These are phyloP conservation scores for Colletotrichum lentis DNA, from an alignment of 2,329 filamentous ascomycete genomes.

Conservation along the genomic window DNA sequence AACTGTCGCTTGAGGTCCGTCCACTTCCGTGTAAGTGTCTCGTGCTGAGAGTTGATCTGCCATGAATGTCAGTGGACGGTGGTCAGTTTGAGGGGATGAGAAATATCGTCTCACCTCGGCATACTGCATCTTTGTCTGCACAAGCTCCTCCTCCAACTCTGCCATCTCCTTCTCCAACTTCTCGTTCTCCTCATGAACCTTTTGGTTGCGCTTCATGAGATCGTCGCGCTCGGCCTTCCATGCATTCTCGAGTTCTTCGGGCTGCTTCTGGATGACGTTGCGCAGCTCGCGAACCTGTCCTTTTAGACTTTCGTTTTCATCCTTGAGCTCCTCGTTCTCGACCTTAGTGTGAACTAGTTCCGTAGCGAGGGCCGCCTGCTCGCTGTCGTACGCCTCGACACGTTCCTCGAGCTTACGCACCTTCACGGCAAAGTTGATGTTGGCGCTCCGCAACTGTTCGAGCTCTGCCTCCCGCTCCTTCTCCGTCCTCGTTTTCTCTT, in stretches of 20 bases:
- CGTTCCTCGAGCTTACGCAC: conserved; percentile 89
- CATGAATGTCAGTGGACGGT: conserved; percentile 6
- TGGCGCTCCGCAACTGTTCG: conserved; percentile 73
- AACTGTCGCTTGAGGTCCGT: conserved; percentile 73
- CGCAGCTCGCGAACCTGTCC: conserved; percentile 87
- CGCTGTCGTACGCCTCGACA: conserved; percentile 85
- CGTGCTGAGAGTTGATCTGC: conserved; percentile 75
- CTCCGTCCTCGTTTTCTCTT: conserved; percentile 84
- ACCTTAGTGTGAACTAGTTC: conserved; percentile 93
- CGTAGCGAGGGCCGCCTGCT: conserved; percentile 90
- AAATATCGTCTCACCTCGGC: conserved; percentile 79
- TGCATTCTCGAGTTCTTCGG: conserved; percentile 82
- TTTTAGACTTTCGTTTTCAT: conserved; percentile 87
- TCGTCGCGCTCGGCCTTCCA: conserved; percentile 87
- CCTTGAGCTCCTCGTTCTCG: conserved; percentile 86
- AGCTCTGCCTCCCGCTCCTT: conserved; percentile 85
- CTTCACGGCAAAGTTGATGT: conserved; percentile 73
- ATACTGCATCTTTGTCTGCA: conserved; percentile 92
- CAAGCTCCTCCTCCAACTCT: conserved; percentile 91
- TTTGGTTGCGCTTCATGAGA: conserved; percentile 89
- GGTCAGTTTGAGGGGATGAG: neutral
- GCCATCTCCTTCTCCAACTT: conserved; percentile 86
- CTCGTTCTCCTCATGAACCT: conserved; percentile 93
- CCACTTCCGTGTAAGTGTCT: conserved; percentile 79
- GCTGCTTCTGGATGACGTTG: conserved; percentile 87